Evolutionary conservation across 495 filamentous ascomycete species (phyloP), one percentile per base, ranked within the genome.

Genomic region (Antarctomyces pellizariae): DNA sequence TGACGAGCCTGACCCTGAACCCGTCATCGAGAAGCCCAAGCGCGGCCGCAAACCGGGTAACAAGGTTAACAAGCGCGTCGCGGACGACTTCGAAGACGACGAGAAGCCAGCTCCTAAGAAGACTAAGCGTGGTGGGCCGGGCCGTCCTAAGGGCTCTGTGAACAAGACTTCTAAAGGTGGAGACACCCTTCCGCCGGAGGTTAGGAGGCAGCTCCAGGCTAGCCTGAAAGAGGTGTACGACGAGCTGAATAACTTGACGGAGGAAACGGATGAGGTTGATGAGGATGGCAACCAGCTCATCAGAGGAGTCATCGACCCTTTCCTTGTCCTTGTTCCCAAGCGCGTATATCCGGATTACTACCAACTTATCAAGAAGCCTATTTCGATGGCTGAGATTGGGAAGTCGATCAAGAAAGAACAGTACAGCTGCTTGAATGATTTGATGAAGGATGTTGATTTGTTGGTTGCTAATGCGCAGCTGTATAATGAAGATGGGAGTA

Each of bases 321-420:
- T 97, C 47, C 62, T 93, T 48, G 79, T 80, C 41, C 59, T 90
- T 10, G 83, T 84, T 11, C 68, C 77, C n/a, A 83, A 74, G 47
- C 67, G 65, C 10, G 63, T 74, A 15, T 95, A 84, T 45, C 71
- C 76, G 4, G 82, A 93, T 38, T 97, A 97, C 46, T 95, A 93
- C 48, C 51, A 77, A 46, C 66, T 93, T 46, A 95, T 95, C 45
- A 64, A 70, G 37, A 69, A 72, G 16, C 86, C 86, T 0, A 91
- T 97, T 43, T 77, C 72, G 33, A 89, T 93, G 69, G 79, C 86
- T 19, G 67, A 75, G 49, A 90, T 97, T 41, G 65, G 71, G 47
- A 80, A 72, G 46, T 82, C 76, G 54, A 89, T 97, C 48, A 90
- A 90, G 54, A 78, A 73, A 36, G 73, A 83, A 33, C 76, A 93